Percentiles rank a stretch among this genome's conserved stretches.
These are phyloP conservation scores for Phytophthora multivora DNA, from an alignment of 352 stramenopile genomes.

Conservation along the genomic window DNA sequence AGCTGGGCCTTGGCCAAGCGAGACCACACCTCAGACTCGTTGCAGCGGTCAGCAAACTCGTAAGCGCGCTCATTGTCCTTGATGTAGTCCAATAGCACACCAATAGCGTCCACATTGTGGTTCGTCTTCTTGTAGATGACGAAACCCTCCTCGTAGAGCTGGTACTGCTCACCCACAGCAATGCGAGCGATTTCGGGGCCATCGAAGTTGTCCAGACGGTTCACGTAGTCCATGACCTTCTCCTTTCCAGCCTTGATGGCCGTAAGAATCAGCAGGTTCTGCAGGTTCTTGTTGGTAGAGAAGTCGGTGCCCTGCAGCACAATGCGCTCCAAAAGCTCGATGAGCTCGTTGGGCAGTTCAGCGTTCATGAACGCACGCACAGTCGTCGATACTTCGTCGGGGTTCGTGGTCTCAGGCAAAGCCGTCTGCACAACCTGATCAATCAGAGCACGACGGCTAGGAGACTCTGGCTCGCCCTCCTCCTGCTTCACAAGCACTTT, in stretches of 20 bases:
- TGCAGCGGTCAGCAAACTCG: conserved; percentile 98
- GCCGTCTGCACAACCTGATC: conserved; percentile 99
- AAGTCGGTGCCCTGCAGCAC: conserved; percentile 99
- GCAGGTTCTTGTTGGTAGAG: conserved; percentile 99
- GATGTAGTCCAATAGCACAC: conserved; percentile 94
- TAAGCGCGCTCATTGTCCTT: conserved; percentile 98
- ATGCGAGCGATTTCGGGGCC: conserved; percentile 99
- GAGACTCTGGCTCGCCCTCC: conserved; percentile 91
- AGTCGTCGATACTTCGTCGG: conserved; percentile 99
- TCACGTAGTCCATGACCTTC: conserved; percentile 99
- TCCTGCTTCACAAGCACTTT: conserved; percentile 94
- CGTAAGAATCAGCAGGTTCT: conserved; percentile 99
- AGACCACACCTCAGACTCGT: conserved; percentile 99
- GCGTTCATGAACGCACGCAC: conserved; percentile 99
- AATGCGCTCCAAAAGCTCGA: conserved; percentile 99
- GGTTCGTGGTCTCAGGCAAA: conserved; percentile 98
- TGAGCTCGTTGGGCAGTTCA: conserved; percentile 98
- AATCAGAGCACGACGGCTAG: conserved; percentile 96
- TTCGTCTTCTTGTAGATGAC: conserved; percentile 99
- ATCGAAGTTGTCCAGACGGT: conserved; percentile 99
- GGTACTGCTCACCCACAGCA: conserved; percentile 97
- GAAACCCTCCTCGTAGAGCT: conserved; percentile 99
- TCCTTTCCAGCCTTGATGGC: conserved; percentile 98
- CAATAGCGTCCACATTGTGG: conserved; percentile 95
- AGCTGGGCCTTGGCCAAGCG: conserved; percentile 99